Conservation (phyloP, 2,329 filamentous ascomycete species). For the Fusarium euwallaceae region DNA sequence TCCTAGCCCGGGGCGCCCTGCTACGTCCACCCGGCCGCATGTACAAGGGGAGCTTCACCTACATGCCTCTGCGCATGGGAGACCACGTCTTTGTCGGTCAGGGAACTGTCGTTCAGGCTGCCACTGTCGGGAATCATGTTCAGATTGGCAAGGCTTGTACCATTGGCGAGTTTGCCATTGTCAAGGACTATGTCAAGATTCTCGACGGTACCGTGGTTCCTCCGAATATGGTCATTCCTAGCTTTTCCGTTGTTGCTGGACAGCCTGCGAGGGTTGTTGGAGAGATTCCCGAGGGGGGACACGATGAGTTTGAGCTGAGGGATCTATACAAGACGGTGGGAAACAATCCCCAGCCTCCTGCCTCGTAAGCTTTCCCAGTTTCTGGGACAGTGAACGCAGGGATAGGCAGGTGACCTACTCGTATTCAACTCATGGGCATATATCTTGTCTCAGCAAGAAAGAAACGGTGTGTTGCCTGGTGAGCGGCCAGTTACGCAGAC, state of each 20-base stretch:
- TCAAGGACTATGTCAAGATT: slow-evolving; percentile 93
- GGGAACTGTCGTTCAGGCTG: slow-evolving; percentile 82
- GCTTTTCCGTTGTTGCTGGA: slow-evolving; percentile 91
- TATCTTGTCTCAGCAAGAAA: neutral
- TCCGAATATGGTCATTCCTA: slow-evolving; percentile 90
- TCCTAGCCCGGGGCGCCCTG: slow-evolving; percentile 82
- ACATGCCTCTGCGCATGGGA: slow-evolving; percentile 91
- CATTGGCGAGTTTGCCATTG: slow-evolving; percentile 87
- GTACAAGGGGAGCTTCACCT: slow-evolving; percentile 82
- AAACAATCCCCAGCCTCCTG: slow-evolving; percentile 62
- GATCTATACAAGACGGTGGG: slow-evolving; percentile 75
- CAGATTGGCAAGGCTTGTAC: slow-evolving; percentile 83
- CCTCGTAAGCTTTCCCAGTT: slow-evolving; percentile 35
- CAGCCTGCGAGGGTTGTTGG: slow-evolving; percentile 83
- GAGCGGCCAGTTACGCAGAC: neutral
- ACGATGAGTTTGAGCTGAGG: slow-evolving; percentile 73
- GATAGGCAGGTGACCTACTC: neutral
- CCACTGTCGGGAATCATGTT: slow-evolving; percentile 86
- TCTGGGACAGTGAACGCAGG: neutral
- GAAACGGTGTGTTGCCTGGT: neutral
- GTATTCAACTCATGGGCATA: neutral
- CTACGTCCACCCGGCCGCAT: slow-evolving; percentile 87
- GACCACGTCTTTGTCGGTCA: slow-evolving; percentile 94
- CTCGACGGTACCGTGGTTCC: slow-evolving; percentile 88
- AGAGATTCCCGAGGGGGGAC: slow-evolving; percentile 80